phyloP scores from a whole-genome alignment of 768 basidiomycete species.

The Naematelia encephala region DNA sequence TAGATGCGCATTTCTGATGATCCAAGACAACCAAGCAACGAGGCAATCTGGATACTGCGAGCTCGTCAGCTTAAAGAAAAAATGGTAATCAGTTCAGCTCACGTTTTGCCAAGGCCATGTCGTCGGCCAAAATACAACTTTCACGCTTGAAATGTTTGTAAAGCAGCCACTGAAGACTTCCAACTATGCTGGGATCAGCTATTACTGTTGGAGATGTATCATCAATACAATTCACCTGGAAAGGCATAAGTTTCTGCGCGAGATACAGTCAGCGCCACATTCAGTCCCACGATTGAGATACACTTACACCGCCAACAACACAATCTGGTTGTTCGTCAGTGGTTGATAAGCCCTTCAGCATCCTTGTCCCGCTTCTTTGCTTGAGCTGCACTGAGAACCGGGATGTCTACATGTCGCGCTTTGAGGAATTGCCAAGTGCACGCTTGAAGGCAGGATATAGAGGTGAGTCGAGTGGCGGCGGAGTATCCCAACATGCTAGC shows the following conservation, averaged over 20 bases:
- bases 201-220: neutral
- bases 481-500: constrained; percentile 88
- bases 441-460: constrained; percentile 63
- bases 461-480: constrained; percentile 61
- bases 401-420: constrained; percentile 63
- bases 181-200: constrained; percentile 29
- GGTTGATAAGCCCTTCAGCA: constrained; percentile 46
- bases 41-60: constrained; percentile 83
- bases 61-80: constrained; percentile 53
- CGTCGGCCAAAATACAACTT: constrained; percentile 71
- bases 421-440: constrained; percentile 67
- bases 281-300: neutral
- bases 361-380: constrained; percentile 35
- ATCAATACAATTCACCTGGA: constrained; percentile 61
- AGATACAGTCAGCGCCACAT: neutral
- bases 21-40: constrained; percentile 70
- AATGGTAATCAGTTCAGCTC: neutral
- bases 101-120: constrained; percentile 68
- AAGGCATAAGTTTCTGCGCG: constrained; percentile 65
- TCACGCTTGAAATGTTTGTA: constrained; percentile 46
- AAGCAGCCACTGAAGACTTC: constrained; percentile 51
- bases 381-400: constrained; percentile 52
- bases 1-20: constrained; percentile 58
- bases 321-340: constrained; percentile 60
- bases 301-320: constrained; percentile 55